Evolutionary conservation across 805 yeast genomes (phyloP), one percentile per base, ranked within the genome.

Genomic region (Candida anglica): DNA sequence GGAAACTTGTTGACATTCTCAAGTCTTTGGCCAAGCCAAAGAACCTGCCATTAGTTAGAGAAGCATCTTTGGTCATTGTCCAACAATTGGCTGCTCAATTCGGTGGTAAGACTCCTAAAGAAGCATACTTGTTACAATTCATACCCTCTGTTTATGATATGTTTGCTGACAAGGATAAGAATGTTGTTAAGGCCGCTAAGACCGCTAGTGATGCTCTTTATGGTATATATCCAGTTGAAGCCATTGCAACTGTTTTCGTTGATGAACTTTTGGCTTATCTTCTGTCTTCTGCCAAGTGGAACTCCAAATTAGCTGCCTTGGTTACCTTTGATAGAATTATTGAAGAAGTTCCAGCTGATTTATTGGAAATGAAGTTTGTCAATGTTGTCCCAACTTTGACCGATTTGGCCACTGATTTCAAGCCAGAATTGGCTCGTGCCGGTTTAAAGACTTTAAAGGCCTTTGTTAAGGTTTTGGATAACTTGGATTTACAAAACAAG

Each of bases 381-480:
- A 75, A 73, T 36, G 75, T 86, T 3, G 77, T 91, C 21, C 98
- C 98, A 24, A 73, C 84, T 7, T 71, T 91, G 50, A 86, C 95
- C 21, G 95, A 86, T 61, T 75, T 81, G 65, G 77, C 96, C 44
- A 91, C 95, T 37, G 98, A 91, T 58, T 87, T 93, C 75, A 91
- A 91, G 69, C 96, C 97, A 2, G 98, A 91, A 63, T 73, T 93
- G 37, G 88, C 96, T 18, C 80, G 83, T 48, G 86, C 78, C 38
- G 98, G 97, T 46, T 65, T 79, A 47, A 73, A 75, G 48, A 73
- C 86, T 11, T 69, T 88, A 58, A 71, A 74, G 28, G 72, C 71
- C 37, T 86, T 81, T 47, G 94, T 89, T 42, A 75, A 77, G 47
- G 82, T 86, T 30, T 71, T 93, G 48, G 98, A 93, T 62, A 93